Evolutionary conservation across 768 basidiomycete genomes (phyloP), one percentile per base, ranked within the genome.

Genomic region (Cyclocybe cylindracea): DNA sequence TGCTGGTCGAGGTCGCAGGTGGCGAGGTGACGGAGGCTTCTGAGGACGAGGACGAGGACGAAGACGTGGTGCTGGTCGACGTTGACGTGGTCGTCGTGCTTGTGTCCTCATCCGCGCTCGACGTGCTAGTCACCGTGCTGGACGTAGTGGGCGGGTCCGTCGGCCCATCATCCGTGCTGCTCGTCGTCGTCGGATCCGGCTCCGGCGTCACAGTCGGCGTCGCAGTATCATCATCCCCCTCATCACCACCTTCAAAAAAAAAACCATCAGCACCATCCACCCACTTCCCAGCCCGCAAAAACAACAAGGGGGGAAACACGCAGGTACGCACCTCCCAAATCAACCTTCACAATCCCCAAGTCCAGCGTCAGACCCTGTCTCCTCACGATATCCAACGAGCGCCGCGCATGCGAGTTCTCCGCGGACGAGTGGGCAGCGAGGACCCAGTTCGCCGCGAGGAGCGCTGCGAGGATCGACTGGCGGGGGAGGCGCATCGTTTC

Each of bases 381-480:
- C 40, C 34, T 55, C 11, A 24, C 14, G 24, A 46, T 5, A 10
- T 49, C 51, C 33, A 74, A 53, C 4, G 70, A 69, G 65, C 50
- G 73, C 65, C 71, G 64, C 2, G 67, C 66, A 70, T 72, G 61
- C 42, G 66, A 57, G 40, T 63, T 50, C 13, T 57, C 39, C 7
- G 64, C 48, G n/a, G 77, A 74, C 0, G 77, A 72, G 56, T 77
- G 79, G 41, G 69, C 61, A 0, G 76, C 75, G 16, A 63, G 61
- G 47, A 66, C 67, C 33, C 61, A 51, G 39, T 56, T 48, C 47
- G 58, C 33, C 37, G 71, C 53, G 51, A 67, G 46, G 31, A 66
- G 55, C 53, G 74, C 48, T 14, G 67, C 46, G 34, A 74, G 55
- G 50, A 73, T 56, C 49, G 59, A 56, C 53, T 60, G 65, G 60